Base-by-base conservation (phyloP, 192 early-diverging fungal genomes). In the Funneliformis geosporum region DNA sequence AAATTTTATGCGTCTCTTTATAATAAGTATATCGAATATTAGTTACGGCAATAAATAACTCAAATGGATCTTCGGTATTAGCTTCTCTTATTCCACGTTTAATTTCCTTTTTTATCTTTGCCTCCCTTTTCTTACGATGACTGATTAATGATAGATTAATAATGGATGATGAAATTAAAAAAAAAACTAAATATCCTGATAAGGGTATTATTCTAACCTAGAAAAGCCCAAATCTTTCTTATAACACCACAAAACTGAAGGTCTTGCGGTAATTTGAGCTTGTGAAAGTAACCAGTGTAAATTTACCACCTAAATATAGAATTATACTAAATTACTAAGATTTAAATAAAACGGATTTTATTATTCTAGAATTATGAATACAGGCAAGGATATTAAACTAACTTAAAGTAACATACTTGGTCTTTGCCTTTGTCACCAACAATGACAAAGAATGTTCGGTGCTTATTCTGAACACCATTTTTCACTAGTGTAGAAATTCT, bases 241-340 rank as follows among this genome's bases (percentile, higher is more conserved):
- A 89, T 99, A 99, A 87, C 98, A 99, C 98, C 98, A 99, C 39
- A 99, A 90, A n/a, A 99, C 98, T 16, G 92, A 94, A 14, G 98
- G 97, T 43, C 97, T 86, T 8, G 93, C 91, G 1, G 93, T 89
- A 16, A 97, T 94, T 74, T 96, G 90, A 14, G 96, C 94, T 87
- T 99, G 97, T 39, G 95, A 94, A 14, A 98, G 88, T 78, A 99
- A 88, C 90, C 94, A 98, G 85, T 99, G 98, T 76, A 99, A 87
- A 80, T 97, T 99, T 47, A 98, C 97, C 61, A 99, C 91, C 89
- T 96, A 86, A 27, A 78, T 61, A 43, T 33, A 47, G 14, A 68
- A 55, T 59, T 27, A 43, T 25, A 44, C 50, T 69, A 11, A 47
- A 59, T 76, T 27, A 4, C 18, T 55, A 60, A 2, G 3, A 40